Conservation (phyloP, 768 basidiomycete species). For the Asterophora lycoperdoides region DNA sequence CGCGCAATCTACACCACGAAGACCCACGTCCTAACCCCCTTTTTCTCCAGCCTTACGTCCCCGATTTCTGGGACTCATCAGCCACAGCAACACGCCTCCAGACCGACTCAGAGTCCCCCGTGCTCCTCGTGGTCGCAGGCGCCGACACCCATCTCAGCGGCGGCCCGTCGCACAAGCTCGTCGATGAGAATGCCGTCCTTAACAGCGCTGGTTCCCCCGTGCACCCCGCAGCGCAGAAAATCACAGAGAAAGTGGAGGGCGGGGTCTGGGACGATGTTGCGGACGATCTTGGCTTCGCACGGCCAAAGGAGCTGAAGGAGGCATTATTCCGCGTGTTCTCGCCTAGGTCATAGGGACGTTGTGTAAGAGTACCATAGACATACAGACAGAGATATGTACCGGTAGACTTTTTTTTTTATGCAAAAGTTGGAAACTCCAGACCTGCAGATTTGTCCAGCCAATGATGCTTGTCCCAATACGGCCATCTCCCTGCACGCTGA, state of each 20-base stretch:
- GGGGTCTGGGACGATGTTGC: constrained; percentile 43
- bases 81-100: constrained; percentile 10
- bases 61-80: constrained; percentile 43
- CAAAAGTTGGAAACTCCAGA: constrained; percentile 4
- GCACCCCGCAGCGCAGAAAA: constrained; percentile 6
- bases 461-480: constrained; percentile 15
- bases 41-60: constrained; percentile 38
- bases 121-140: constrained; percentile 42
- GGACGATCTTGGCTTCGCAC: constrained; percentile 43
- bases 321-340: constrained; percentile 30
- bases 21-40: background rate
- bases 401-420: no score
- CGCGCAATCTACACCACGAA: background rate
- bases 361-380: no score
- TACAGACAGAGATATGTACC: no score
- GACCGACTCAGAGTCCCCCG: constrained; percentile 31
- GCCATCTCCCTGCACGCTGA: constrained; percentile 7
- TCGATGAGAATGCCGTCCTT: constrained; percentile 18
- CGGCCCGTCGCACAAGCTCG: constrained; percentile 35
- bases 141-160: constrained; percentile 33
- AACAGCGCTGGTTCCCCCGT: constrained; percentile 18
- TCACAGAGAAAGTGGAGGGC: constrained; percentile 15
- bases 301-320: constrained; percentile 27
- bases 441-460: background rate
- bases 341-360: constrained; percentile 1